Base-by-base conservation (phyloP, 352 stramenopile genomes). In the Aphanomyces invadans region DNA sequence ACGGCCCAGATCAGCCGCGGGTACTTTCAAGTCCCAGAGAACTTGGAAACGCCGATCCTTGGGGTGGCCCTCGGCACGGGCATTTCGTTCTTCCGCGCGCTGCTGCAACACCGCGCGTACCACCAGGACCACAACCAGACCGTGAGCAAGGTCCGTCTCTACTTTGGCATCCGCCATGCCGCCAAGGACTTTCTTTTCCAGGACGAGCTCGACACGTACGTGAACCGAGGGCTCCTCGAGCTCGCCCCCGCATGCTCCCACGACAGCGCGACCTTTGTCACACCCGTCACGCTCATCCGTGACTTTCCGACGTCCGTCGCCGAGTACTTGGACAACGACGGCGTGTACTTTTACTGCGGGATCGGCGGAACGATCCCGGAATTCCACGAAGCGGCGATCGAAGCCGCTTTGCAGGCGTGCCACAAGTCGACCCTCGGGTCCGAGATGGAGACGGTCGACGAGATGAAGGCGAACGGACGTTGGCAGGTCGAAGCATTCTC, bases 181-280 rank as follows among this genome's bases (percentile, higher is more conserved):
- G 70, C 86, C n/a, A 79, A 94, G 52, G 97, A 99, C 79, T 98
- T 96, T 74, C 79, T 99, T 28, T 99, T 99, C 76, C 80, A 86
- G 39, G 90, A 98, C 39, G 86, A 95, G 71, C 76, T 92, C 25
- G 83, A 95, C 62, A 71, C 78, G 67, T 95, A 93, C 73, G 78
- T 93, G 69, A 72, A 79, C 21, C 83, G 93, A 31, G 87, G 87
- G 0, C 68, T 95, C 45, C 74, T 96, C 45, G 60, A 67, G 31
- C 28, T 67, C 15, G 46, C 33, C n/a, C 31, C 60, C 32, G 60
- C 60, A 23, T 67, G 60, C 39, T 67, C 60, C 17, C 60, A 67
- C 32, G 60, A 67, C 25, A 39, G 33, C 25, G 39, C 38, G 9
- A 29, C 36, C n/a, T 67, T 67, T 57, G 49, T 67, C 11, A 67